Conservation (phyloP, 768 basidiomycete genomes). For the Rhizopogon sp. region DNA sequence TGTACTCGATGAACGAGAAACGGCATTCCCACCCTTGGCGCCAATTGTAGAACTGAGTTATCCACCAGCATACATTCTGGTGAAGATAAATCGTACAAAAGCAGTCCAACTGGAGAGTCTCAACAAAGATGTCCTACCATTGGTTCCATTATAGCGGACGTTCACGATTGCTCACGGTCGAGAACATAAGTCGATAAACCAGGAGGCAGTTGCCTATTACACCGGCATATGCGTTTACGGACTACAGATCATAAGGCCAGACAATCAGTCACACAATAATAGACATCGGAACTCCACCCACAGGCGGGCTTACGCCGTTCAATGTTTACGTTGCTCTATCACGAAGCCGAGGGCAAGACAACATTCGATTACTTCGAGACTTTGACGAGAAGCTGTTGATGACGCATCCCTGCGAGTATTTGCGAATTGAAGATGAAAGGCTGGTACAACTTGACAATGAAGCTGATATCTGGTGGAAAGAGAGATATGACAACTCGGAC, state of each 20-base stretch:
- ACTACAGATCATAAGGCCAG: not conserved
- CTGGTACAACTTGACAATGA: too few species aligned
- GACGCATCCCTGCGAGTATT: too few species aligned
- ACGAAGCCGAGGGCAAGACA: slow-evolving; percentile 21
- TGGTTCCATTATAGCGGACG: not conserved
- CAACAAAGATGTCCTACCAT: not conserved
- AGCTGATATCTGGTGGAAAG: too few species aligned
- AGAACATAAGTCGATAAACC: slow-evolving; percentile 7
- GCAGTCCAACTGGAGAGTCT: not conserved
- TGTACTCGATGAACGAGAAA: slow-evolving; percentile 27
- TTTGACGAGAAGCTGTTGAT: too few species aligned
- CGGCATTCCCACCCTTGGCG: not conserved
- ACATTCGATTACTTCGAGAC: slow-evolving; percentile 6
- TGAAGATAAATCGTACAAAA: too few species aligned
- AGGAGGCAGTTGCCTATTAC: slow-evolving; percentile 23
- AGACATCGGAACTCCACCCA: slow-evolving; percentile 14
- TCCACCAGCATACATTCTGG: too few species aligned
- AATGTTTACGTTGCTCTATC: slow-evolving; percentile 37
- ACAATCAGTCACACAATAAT: slow-evolving; percentile 27
- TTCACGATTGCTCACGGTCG: not conserved
- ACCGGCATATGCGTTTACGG: slow-evolving; percentile 37
- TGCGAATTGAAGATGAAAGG: too few species aligned
- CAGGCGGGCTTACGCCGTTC: slow-evolving; percentile 28
- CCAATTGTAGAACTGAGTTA: not conserved
- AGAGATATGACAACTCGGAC: too few species aligned